These are phyloP conservation scores for Salvia miltiorrhiza DNA, from an alignment of 257 asterid species.

Conservation along the genomic window DNA sequence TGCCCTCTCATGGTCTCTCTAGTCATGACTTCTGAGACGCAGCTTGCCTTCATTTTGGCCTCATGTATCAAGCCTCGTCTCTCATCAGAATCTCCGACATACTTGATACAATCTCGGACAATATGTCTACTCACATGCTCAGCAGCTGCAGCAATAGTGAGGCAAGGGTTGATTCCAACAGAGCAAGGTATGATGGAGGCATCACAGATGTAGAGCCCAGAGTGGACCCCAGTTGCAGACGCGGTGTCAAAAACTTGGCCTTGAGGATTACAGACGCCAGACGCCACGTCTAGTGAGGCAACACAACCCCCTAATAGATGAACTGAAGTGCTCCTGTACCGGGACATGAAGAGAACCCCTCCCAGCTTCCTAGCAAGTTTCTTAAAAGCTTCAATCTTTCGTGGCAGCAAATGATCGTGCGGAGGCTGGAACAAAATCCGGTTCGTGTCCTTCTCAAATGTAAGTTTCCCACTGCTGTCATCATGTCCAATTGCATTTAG, in stretches of 20 bases:
- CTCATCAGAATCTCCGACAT: not conserved
- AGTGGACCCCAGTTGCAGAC: conserved; percentile 33
- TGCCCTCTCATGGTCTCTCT: conserved; percentile 48
- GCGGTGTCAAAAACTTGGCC: conserved; percentile 49
- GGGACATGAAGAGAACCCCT: conserved; percentile 48
- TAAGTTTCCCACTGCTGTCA: conserved; percentile 35
- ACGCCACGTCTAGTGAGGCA: conserved; percentile 38
- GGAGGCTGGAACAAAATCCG: conserved; percentile 38
- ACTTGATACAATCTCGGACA: conserved; percentile 25
- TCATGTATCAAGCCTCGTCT: conserved; percentile 7
- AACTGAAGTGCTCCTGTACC: conserved; percentile 45
- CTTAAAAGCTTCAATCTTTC: conserved; percentile 37
- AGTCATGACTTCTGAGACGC: not conserved
- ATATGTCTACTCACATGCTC: conserved; percentile 42
- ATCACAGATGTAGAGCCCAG: conserved; percentile 51
- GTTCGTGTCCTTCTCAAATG: conserved; percentile 29
- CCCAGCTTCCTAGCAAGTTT: conserved; percentile 49
- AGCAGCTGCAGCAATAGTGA: conserved; percentile 48
- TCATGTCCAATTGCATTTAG: conserved; percentile 51
- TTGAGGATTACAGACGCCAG: conserved; percentile 42
- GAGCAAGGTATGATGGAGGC: conserved; percentile 60
- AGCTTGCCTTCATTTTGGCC: conserved; percentile 1
- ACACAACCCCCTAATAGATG: conserved; percentile 59
- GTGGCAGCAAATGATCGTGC: conserved; percentile 40
- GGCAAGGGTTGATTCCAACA: conserved; percentile 50